Conservation (phyloP, 257 asterid genomes). For the Solanum neorickii region DNA sequence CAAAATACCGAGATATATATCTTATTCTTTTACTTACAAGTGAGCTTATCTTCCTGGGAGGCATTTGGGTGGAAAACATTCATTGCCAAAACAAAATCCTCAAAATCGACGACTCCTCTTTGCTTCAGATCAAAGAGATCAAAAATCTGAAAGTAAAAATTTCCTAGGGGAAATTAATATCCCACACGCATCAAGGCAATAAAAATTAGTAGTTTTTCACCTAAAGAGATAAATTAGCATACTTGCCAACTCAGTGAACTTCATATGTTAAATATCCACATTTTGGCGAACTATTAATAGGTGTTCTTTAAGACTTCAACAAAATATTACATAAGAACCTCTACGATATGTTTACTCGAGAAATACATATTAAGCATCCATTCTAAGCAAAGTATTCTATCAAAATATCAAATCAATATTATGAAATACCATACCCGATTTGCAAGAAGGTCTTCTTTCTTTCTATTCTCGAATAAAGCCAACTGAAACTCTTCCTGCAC, state of each 20-base stretch:
- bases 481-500: constrained; percentile 94
- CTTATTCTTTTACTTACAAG: constrained; percentile 37
- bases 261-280: not conserved
- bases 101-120: constrained; percentile 91
- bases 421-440: constrained; percentile 53
- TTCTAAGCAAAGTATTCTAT: not conserved
- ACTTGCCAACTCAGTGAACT: not conserved
- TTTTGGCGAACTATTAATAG: not conserved
- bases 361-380: not conserved
- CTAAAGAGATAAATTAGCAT: not conserved
- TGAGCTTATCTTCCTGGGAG: constrained; percentile 78
- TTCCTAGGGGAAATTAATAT: not conserved
- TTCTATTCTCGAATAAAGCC: constrained; percentile 92
- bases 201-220: not conserved
- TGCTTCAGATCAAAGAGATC: constrained; percentile 93
- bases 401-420: not conserved
- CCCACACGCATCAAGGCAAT: not conserved
- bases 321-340: not conserved
- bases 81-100: constrained; percentile 86
- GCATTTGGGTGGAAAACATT: constrained; percentile 98
- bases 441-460: constrained; percentile 85
- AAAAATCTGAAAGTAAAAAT: constrained; percentile 53
- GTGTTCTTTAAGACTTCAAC: not conserved
- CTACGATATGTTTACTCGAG: not conserved
- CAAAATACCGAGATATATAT: not conserved